These are phyloP conservation scores for Leptographium lundbergii DNA, from an alignment of 2,329 filamentous ascomycete species.

Conservation along the genomic window DNA sequence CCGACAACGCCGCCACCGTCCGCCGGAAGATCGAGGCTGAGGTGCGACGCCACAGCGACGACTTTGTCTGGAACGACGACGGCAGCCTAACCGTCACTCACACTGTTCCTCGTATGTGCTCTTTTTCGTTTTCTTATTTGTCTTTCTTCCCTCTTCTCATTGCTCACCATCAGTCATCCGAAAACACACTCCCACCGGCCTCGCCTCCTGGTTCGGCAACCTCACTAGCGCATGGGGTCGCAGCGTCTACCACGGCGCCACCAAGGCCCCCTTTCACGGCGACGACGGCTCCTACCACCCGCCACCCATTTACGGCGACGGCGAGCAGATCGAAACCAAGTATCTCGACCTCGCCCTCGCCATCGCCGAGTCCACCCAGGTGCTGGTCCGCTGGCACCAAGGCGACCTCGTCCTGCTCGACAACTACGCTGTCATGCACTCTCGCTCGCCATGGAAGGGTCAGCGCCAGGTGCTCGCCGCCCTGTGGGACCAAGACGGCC, in stretches of 20 bases:
- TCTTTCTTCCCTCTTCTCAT: background rate
- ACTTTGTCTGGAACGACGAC: constrained; percentile 10
- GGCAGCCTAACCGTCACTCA: constrained; percentile 16
- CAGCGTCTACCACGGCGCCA: constrained; percentile 3
- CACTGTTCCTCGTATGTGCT: constrained; percentile 6
- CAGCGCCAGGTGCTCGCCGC: constrained; percentile 1
- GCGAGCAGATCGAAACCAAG: constrained; percentile 12
- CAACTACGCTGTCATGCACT: constrained; percentile 16
- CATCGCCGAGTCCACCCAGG: background rate
- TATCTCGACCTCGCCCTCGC: constrained; percentile 11
- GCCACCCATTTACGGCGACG: constrained; percentile 13
- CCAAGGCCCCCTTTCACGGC: constrained; percentile 4
- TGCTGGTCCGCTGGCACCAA: background rate
- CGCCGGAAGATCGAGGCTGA: constrained; percentile 14
- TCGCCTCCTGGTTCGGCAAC: constrained; percentile 14
- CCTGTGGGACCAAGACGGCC: background rate
- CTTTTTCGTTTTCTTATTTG: background rate
- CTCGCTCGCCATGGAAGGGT: constrained; percentile 13
- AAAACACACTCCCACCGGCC: background rate
- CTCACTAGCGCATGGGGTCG: constrained; percentile 8
- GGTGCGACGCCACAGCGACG: constrained; percentile 7
- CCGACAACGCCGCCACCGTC: constrained; percentile 12
- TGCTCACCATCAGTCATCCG: background rate
- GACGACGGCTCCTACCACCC: constrained; percentile 3
- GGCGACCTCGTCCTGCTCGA: constrained; percentile 14